Conservation (phyloP, 805 yeast species). For the Lachancea thermotolerans region DNA sequence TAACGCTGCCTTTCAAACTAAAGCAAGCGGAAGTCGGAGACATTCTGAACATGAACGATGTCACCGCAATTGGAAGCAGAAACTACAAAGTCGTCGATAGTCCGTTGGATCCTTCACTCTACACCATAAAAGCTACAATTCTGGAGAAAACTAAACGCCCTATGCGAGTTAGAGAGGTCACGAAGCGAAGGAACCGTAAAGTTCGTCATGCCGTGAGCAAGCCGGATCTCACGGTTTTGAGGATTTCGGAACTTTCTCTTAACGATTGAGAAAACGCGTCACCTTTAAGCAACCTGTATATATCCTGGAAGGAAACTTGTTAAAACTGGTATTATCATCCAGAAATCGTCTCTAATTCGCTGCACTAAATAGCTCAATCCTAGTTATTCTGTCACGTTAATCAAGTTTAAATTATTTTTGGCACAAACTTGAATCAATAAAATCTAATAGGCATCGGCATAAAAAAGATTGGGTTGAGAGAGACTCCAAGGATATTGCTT, state of each 20-base stretch:
- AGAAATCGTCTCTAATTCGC: no score
- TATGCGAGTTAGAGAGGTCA: slow-evolving; percentile 61
- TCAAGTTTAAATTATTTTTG: no score
- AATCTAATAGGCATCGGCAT: no score
- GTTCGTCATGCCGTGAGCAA: slow-evolving; percentile 57
- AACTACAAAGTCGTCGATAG: slow-evolving; percentile 61
- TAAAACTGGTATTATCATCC: no score
- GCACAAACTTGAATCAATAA: no score
- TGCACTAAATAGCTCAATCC: no score
- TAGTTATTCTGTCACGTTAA: no score
- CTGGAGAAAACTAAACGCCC: slow-evolving; percentile 82
- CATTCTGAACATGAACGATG: slow-evolving; percentile 62
- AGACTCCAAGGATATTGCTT: no score
- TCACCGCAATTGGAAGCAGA: slow-evolving; percentile 78
- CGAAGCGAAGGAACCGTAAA: slow-evolving; percentile 77
- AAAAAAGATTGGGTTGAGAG: no score
- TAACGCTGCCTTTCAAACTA: slow-evolving; percentile 71
- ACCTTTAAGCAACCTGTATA: no score
- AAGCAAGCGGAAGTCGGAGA: slow-evolving; percentile 81
- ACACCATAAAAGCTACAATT: slow-evolving; percentile 66
- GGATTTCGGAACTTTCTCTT: slow-evolving; percentile 65
- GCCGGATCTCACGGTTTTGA: slow-evolving; percentile 68
- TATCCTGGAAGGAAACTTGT: no score
- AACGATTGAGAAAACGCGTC: slow-evolving; percentile 19
- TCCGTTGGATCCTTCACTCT: slow-evolving; percentile 47